Evolutionary conservation across 805 yeast genomes (phyloP), one percentile per base, ranked within the genome.

Genomic region (Saccharomycopsis lassenensis): DNA sequence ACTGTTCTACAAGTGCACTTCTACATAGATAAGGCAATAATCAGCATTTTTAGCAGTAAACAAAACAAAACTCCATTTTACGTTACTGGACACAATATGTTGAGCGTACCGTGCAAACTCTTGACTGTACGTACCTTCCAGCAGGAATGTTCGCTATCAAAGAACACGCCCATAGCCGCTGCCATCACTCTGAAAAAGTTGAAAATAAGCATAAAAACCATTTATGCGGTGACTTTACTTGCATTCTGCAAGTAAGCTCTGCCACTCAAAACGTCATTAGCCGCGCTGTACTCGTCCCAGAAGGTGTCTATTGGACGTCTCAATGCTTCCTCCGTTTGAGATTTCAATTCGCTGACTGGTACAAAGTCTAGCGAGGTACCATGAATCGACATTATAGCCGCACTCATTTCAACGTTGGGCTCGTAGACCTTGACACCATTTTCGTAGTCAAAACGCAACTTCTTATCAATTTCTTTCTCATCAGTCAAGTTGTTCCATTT

Each of bases 391-490:
- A 79, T 67, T 16, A 82, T 80, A 27, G 73, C 79, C 18, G 78
- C 72, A 20, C 56, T 52, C 21, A 61, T 55, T 20, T 55, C 56
- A 32, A 53, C 55, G 47, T 60, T 64, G 28, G 62, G 54, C 31
- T 61, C 65, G 19, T 63, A 63, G 23, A 67, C 61, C 48, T 69
- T 71, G 33, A 54, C 56, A 34, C 77, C 77, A 41, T 64, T 59
- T 31, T 60, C 51, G 52, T 62, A 72, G 38, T 63, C 58, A 57
- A 72, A 71, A 50, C 77, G 68, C 55, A 89, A 64, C 59, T 76
- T 77, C 62, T 86, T 94, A 39, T 89, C 82, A 53, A 83, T 71
- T 33, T 77, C 79, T 52, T 93, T 70, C 35, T 77, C 63, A 21
- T 65, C 65, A 33, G 67, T 64, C 98, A 98, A 91, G 59, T 81